Evolutionary conservation across 495 filamentous ascomycete genomes (phyloP).

Genomic region (Xylaria bambusicola): DNA sequence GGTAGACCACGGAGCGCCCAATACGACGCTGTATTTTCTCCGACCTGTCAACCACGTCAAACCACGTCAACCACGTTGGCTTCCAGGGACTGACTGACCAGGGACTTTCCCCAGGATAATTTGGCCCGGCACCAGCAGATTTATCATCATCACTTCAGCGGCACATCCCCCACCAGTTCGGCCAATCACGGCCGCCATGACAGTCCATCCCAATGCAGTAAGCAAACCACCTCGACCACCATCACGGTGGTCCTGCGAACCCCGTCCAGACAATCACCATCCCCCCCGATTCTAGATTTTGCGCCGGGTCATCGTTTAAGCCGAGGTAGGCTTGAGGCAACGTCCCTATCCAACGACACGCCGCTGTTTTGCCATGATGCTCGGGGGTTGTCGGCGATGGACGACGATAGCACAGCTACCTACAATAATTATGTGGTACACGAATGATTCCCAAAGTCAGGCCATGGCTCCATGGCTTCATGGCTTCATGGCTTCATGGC

Average conservation of each 20-base stretch:
- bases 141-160: slow-evolving; percentile 35
- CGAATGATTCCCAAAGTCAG: too few species aligned
- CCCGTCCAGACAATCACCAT: not conserved
- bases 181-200: not conserved
- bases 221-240: not conserved
- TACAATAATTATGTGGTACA: too few species aligned
- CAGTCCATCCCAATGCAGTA: not conserved
- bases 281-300: slow-evolving; percentile 8
- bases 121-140: slow-evolving; percentile 21
- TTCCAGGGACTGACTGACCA: too few species aligned
- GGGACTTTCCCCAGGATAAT: not conserved
- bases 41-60: slow-evolving; percentile 8
- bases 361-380: not conserved
- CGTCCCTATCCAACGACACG: not conserved
- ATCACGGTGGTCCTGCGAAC: not conserved
- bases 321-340: slow-evolving; percentile 6
- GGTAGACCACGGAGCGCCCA: slow-evolving; percentile 14
- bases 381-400: too few species aligned
- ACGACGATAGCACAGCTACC: too few species aligned
- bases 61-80: slow-evolving; percentile 13
- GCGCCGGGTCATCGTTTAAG: slow-evolving; percentile 13
- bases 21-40: slow-evolving; percentile 3
- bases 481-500: too few species aligned
- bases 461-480: too few species aligned
- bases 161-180: slow-evolving; percentile 1